These are phyloP conservation scores for Saccharomyces pastorianus DNA, from an alignment of 1,139 yeast species.

Conservation along the genomic window DNA sequence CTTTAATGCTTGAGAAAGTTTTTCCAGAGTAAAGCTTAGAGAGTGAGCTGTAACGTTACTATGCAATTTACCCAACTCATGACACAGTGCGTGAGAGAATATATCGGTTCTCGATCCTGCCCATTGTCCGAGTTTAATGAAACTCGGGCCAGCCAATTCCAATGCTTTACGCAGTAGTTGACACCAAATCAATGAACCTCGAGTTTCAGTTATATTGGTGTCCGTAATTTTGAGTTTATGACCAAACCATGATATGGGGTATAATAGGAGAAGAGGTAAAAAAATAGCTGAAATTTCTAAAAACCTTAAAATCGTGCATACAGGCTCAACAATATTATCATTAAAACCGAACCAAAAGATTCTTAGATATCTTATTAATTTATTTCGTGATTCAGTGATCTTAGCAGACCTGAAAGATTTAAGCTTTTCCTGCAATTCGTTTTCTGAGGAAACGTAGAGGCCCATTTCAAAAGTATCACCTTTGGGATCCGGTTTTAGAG, in stretches of 20 bases:
- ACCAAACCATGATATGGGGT: conserved; percentile 65
- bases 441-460: conserved; percentile 52
- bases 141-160: conserved; percentile 88
- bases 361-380: conserved; percentile 31
- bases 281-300: conserved; percentile 59
- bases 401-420: conserved; percentile 9
- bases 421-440: conserved; percentile 31
- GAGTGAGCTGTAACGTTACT: conserved; percentile 77
- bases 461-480: conserved; percentile 68
- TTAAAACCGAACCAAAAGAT: conserved; percentile 37
- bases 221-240: conserved; percentile 34
- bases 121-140: conserved; percentile 96
- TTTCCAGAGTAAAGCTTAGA: conserved; percentile 48
- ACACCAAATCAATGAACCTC: conserved; percentile 72
- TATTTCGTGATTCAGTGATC: conserved; percentile 6
- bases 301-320: conserved; percentile 59
- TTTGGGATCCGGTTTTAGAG: conserved; percentile 36
- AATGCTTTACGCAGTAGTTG: conserved; percentile 55
- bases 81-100: conserved; percentile 72
- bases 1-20: conserved; percentile 54
- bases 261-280: conserved; percentile 55
- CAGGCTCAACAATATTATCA: conserved; percentile 60
- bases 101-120: conserved; percentile 98
- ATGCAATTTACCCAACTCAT: conserved; percentile 67
- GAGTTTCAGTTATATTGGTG: conserved; percentile 35